Conservation (phyloP, 441 rosid species). For the Euphorbia schlechtendalii region DNA sequence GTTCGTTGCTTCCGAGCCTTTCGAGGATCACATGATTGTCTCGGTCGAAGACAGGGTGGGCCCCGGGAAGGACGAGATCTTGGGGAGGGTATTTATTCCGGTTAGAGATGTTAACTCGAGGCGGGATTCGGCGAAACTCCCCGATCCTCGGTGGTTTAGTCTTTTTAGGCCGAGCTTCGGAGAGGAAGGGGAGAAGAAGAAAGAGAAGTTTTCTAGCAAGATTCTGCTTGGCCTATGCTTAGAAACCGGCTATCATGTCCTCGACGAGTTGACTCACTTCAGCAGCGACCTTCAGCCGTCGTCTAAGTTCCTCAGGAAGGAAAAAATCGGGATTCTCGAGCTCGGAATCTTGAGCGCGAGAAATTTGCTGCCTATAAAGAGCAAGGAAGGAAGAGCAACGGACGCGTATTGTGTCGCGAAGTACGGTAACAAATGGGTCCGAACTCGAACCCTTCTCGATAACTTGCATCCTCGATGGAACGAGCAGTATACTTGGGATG, state of each 20-base stretch:
- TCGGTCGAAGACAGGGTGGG: conserved; percentile 36
- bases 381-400: conserved; percentile 32
- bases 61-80: conserved; percentile 27
- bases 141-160: conserved; percentile 29
- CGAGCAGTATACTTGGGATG: conserved; percentile 65
- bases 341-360: conserved; percentile 41
- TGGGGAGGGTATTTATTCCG: conserved; percentile 31
- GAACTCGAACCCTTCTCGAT: conserved; percentile 45
- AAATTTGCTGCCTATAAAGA: conserved; percentile 39
- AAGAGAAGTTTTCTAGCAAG: conserved; percentile 59
- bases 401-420: conserved; percentile 51
- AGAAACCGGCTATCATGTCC: conserved; percentile 51
- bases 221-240: conserved; percentile 32
- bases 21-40: conserved; percentile 30
- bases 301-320: conserved; percentile 32
- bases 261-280: conserved; percentile 44
- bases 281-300: conserved; percentile 47
- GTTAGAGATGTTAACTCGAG: conserved; percentile 29
- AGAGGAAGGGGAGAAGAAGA: conserved; percentile 32
- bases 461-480: conserved; percentile 48
- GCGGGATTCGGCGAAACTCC: conserved; percentile 38
- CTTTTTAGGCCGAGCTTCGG: conserved; percentile 22
- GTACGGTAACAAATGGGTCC: conserved; percentile 50
- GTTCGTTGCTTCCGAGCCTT: conserved; percentile 61
- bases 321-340: conserved; percentile 41